Base-by-base conservation (phyloP, 176 grass and related monocot species). In the Eragrostis curvula region DNA sequence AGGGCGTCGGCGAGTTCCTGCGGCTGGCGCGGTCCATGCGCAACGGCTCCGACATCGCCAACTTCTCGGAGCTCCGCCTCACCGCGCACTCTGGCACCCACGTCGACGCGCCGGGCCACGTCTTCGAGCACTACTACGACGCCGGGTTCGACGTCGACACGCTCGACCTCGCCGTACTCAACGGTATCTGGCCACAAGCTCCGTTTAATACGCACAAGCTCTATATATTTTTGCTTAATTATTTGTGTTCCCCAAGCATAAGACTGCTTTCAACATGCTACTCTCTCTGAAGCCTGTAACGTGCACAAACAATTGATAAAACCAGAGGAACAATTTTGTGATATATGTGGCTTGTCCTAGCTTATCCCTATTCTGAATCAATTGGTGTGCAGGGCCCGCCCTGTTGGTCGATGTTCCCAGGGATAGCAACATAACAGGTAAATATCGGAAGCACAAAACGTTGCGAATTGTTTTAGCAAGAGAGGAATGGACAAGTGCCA, bases 341-440 rank as follows among this genome's bases (percentile, higher is more conserved):
- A 32, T 3, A 39, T 7, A 66, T 36, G 4, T n/a, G 32, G 40
- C 46, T 23, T 23, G 11, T 40, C 28, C 13, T 23, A n/a, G n/a
- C n/a, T 12, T 56, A 2, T 56, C 20, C 20, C 52, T 18, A 21
- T n/a, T 20, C 11, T 23, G 17, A 17, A 50, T 68, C 45, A 28
- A 68, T 21, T 58, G 21, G 21, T 13, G 45, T 76, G 79, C 89
- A 97, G 94, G 91, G 25, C 94, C 91, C 0, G 87, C 91, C 3
- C 83, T 97, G 56, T 71, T 97, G 82, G 83, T 94, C 16, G 94
- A 97, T 79, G 91, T 92, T 71, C 91, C 91, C 13, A 88, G 87
- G 58, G 68, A 97, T 75, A 92, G 64, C 44, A 97, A 97, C 81
- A 90, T 92, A 70, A 92, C 91, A 84, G 94, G 94, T 92, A 83